A percentile compares a stretch with the other conserved stretches of the same genome.
Conservation (phyloP, 108 stramenopile species). For the Discostella stelligeroides region DNA sequence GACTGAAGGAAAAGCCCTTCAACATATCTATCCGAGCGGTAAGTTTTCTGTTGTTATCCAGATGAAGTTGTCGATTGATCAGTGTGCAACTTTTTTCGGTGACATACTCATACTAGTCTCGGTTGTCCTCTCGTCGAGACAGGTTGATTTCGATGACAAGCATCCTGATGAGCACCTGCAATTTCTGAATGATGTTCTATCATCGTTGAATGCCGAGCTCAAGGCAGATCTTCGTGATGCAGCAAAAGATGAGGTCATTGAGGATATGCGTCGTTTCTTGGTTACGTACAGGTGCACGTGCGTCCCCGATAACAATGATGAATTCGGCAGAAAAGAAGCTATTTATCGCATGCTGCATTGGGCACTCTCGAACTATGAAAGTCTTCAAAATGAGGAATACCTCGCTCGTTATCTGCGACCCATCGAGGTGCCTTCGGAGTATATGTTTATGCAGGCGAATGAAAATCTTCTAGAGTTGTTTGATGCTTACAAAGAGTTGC, state of each 20-base stretch:
- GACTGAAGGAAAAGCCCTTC: constrained; percentile 36
- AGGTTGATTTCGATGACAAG: constrained; percentile 76
- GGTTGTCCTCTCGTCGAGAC: not conserved
- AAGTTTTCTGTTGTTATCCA: not conserved
- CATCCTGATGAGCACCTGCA: constrained; percentile 68
- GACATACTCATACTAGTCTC: not conserved
- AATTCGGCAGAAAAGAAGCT: constrained; percentile 46
- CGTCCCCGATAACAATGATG: constrained; percentile 40
- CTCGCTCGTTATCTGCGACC: constrained; percentile 68
- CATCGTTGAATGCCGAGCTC: constrained; percentile 49
- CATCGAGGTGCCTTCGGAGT: constrained; percentile 72
- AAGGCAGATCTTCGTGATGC: constrained; percentile 43
- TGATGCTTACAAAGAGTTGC: constrained; percentile 60
- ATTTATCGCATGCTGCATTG: constrained; percentile 75
- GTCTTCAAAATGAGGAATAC: constrained; percentile 71
- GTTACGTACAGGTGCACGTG: constrained; percentile 65
- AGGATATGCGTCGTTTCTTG: constrained; percentile 63
- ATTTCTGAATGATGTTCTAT: constrained; percentile 62
- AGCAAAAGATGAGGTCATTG: constrained; percentile 22
- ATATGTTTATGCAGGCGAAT: constrained; percentile 52
- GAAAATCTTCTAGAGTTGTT: constrained; percentile 50
- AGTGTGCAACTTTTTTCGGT: no score
- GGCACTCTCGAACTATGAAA: constrained; percentile 55
- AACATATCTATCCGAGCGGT: constrained; percentile 36
- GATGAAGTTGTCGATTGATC: not conserved